phyloP scores from a whole-genome alignment of 352 stramenopile species.

The Phytophthora pistaciae region DNA sequence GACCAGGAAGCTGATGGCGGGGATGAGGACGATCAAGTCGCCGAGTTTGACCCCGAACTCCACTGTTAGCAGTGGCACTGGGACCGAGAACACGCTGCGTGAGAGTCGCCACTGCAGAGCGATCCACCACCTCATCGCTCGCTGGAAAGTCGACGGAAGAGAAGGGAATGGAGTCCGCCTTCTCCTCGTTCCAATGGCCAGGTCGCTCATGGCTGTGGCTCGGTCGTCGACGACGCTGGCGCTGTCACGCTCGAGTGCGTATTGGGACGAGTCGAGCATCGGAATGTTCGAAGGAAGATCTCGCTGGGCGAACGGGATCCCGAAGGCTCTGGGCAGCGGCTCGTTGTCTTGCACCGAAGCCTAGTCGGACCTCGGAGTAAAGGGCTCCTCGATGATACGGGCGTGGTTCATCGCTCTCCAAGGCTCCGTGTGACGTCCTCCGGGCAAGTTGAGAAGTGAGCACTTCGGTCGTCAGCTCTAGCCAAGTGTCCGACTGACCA shows the following conservation, averaged over 20 bases:
- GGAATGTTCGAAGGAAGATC: conserved; percentile 16
- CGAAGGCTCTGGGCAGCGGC: conserved; percentile 6
- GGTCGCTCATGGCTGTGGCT: conserved; percentile 11
- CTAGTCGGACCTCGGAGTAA: conserved; percentile 15
- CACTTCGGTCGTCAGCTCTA: neutral
- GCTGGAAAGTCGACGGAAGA: conserved; percentile 11
- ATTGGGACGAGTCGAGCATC: conserved; percentile 17
- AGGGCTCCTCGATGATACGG: conserved; percentile 10
- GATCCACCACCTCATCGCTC: conserved; percentile 19
- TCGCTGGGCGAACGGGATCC: conserved; percentile 2
- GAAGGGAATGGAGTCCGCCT: conserved; percentile 13
- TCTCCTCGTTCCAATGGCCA: conserved; percentile 11
- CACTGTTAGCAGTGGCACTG: conserved; percentile 24
- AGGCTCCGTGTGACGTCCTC: neutral
- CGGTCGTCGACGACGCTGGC: conserved; percentile 16
- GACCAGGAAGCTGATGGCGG: conserved; percentile 10
- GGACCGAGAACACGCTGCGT: conserved; percentile 18
- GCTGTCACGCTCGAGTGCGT: conserved; percentile 17
- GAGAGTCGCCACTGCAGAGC: conserved; percentile 23
- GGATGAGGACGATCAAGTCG: conserved; percentile 32
- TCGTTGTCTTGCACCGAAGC: conserved; percentile 9
- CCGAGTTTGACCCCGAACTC: conserved; percentile 37
- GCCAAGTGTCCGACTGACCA: conserved; percentile 1
- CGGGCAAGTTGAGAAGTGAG: neutral
- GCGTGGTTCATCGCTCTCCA: neutral